Conservation (phyloP, 1,284 basidiomycete genomes). For the Austropuccinia psidii region DNA sequence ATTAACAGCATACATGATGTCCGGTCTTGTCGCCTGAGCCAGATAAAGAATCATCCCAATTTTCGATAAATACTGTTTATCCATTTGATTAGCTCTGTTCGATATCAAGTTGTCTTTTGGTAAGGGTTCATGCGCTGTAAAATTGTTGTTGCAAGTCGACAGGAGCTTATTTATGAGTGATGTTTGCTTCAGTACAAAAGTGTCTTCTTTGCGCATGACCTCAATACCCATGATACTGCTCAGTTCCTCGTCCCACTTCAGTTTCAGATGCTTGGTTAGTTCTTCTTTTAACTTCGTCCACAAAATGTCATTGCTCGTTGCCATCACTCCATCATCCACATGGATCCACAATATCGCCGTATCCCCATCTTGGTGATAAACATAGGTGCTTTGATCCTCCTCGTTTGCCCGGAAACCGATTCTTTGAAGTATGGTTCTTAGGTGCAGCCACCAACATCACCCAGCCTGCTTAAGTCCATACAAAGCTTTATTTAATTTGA, state of each 20-base stretch:
- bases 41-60: background rate
- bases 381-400: background rate
- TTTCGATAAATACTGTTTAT: background rate
- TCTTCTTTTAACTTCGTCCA: background rate
- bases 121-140: background rate
- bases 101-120: no score
- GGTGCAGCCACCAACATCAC: background rate
- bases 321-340: background rate
- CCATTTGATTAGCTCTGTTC: no score
- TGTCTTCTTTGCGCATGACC: background rate
- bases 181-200: no score
- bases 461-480: slow-evolving; percentile 9
- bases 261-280: background rate
- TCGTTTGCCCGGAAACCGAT: background rate
- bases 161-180: background rate
- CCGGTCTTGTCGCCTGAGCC: background rate
- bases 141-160: background rate
- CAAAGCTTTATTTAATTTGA: background rate
- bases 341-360: background rate
- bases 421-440: background rate
- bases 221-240: background rate
- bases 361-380: background rate
- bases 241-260: background rate
- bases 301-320: background rate
- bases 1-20: background rate